Evolutionary conservation across 2,329 filamentous ascomycete species (phyloP).

Genomic region (Phyllosticta ampelicida): DNA sequence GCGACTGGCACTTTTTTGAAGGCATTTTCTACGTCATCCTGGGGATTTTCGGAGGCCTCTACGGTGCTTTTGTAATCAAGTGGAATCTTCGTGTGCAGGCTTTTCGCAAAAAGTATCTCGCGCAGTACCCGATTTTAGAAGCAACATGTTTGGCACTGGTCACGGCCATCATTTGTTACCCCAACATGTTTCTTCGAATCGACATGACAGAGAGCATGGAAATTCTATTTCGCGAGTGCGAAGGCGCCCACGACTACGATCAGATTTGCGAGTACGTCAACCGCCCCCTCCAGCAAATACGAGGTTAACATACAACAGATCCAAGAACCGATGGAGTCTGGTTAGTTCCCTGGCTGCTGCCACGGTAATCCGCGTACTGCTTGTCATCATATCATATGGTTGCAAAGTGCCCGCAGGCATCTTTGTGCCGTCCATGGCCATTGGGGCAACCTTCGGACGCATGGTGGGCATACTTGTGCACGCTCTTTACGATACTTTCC

Average conservation of each 20-base stretch:
- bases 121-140: slow-evolving; percentile 74
- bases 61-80: slow-evolving; percentile 94
- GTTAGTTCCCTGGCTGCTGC: slow-evolving; percentile 68
- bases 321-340: slow-evolving; percentile 63
- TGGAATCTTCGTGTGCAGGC: slow-evolving; percentile 88
- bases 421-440: slow-evolving; percentile 96
- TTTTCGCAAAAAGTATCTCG: slow-evolving; percentile 87
- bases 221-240: slow-evolving; percentile 88
- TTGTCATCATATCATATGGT: slow-evolving; percentile 93
- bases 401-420: slow-evolving; percentile 97
- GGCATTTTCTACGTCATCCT: slow-evolving; percentile 84
- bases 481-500: slow-evolving; percentile 73
- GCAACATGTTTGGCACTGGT: slow-evolving; percentile 70
- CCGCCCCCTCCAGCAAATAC: background rate
- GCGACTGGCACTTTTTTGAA: slow-evolving; percentile 97
- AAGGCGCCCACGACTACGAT: slow-evolving; percentile 78
- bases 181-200: slow-evolving; percentile 87
- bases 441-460: slow-evolving; percentile 87
- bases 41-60: slow-evolving; percentile 86
- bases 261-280: slow-evolving; percentile 65
- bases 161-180: slow-evolving; percentile 91
- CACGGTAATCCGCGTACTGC: slow-evolving; percentile 66
- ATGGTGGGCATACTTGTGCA: slow-evolving; percentile 93
- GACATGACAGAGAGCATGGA: slow-evolving; percentile 99
- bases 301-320: slow-evolving; percentile 24